phyloP scores from a whole-genome alignment of 495 filamentous ascomycete genomes.

The Aspergillus campestris region DNA sequence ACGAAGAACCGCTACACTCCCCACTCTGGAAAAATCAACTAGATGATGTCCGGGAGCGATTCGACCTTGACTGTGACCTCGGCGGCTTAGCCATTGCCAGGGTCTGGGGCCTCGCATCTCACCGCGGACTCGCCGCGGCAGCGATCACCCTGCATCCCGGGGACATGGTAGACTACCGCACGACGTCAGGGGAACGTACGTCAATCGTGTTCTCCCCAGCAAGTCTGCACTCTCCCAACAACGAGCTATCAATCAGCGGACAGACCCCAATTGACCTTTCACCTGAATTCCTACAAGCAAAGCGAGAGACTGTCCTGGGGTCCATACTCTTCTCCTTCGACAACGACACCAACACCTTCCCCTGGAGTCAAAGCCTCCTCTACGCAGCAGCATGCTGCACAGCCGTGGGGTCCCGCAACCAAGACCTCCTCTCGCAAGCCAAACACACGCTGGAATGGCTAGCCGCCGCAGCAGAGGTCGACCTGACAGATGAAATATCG shows the following conservation, averaged over 20 bases:
- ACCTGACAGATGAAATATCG: constrained; percentile 26
- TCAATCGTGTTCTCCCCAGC: constrained; percentile 28
- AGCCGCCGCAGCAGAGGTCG: constrained; percentile 16
- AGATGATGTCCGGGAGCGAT: constrained; percentile 29
- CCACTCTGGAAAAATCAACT: constrained; percentile 27
- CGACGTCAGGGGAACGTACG: constrained; percentile 27
- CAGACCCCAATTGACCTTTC: constrained; percentile 1
- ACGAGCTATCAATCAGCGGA: constrained; percentile 8
- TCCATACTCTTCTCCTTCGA: constrained; percentile 20
- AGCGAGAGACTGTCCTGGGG: constrained; percentile 18
- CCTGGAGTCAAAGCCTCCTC: constrained; percentile 20
- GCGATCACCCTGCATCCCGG: constrained; percentile 42
- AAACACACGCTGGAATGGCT: constrained; percentile 22
- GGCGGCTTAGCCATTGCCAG: constrained; percentile 32
- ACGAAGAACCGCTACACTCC: neutral
- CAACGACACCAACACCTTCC: constrained; percentile 3
- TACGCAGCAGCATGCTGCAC: constrained; percentile 34
- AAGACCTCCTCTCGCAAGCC: constrained; percentile 18
- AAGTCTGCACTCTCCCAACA: constrained; percentile 1
- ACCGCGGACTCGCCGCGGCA: constrained; percentile 28
- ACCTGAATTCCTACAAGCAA: constrained; percentile 5
- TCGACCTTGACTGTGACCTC: constrained; percentile 38
- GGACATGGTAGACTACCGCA: constrained; percentile 45
- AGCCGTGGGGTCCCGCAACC: constrained; percentile 20
- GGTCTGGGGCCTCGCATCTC: constrained; percentile 44